Base-by-base conservation (phyloP, 1,139 yeast genomes). In the Kodamaea sp. region DNA sequence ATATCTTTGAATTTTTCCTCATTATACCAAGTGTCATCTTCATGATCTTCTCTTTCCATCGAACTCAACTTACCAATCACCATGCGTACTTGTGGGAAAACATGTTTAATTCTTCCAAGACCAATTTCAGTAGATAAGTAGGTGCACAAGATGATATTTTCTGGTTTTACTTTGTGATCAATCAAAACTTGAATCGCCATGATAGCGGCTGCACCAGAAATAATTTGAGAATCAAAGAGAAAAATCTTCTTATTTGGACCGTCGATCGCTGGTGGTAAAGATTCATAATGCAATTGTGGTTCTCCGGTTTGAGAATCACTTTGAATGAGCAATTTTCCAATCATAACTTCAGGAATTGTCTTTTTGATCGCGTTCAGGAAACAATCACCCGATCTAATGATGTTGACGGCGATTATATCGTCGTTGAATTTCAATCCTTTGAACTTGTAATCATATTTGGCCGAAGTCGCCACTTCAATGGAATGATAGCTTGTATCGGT, bases 351-450 rank as follows among this genome's bases (percentile, higher is more conserved):
- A 0, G 96, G 94, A 27, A 88, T 70, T 0, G 92, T 78, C 49
- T 78, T 80, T 45, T 85, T 77, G 37, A 90, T 65, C 0, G 96
- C 82, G 30, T 73, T 74, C 75, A 85, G 82, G 55, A 90, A 90
- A 55, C 96, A 87, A 57, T 89, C 97, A 4, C 98, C 98, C 1
- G 96, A 90, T 46, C 96, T 72, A 34, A 92, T 81, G 36, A 90
- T 79, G 45, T 84, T 81, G 5, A 89, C 84, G 0, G 95, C 92
- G 27, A 84, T 68, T 7, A 86, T 63, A 22, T 74, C 71, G 42
- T 76, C 78, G 27, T 60, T 54, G 39, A 64, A 65, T 32, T 51
- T 50, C 15, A 73, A 57, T 0, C 90, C 80, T 1, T 62, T 38
- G 37, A 62, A 62, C 2, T 34, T 32, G 32, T 60, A 41, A 6